Conservation (phyloP, 352 stramenopile species). For the Pythium rhizo-oryzae region DNA sequence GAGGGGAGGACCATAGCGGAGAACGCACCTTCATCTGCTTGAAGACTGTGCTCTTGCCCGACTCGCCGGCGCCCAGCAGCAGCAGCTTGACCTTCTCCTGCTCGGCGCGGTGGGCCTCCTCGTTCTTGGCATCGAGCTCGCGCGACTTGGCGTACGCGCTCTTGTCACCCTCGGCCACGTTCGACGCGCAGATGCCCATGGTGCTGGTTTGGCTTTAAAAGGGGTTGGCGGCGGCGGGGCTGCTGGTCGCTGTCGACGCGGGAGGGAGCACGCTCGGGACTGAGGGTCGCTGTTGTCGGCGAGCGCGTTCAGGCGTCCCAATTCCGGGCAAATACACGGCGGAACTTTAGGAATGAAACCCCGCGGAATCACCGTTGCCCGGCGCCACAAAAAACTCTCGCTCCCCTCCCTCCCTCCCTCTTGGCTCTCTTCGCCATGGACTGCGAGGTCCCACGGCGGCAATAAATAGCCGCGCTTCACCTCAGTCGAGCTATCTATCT, state of each 20-base stretch:
- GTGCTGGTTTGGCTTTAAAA: slow-evolving; percentile 25
- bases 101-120: slow-evolving; percentile 75
- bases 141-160: slow-evolving; percentile 68
- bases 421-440: background rate
- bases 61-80: slow-evolving; percentile 93
- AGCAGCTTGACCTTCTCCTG: slow-evolving; percentile 96
- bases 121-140: slow-evolving; percentile 80
- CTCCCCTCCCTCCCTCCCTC: slow-evolving; percentile 10
- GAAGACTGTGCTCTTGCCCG: slow-evolving; percentile 95
- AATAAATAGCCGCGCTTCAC: slow-evolving; percentile 29
- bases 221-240: background rate
- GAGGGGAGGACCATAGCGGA: background rate
- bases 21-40: slow-evolving; percentile 89
- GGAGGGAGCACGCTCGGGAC: slow-evolving; percentile 19
- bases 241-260: slow-evolving; percentile 15
- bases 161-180: slow-evolving; percentile 64
- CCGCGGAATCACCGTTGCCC: slow-evolving; percentile 21
- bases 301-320: slow-evolving; percentile 29
- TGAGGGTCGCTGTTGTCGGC: slow-evolving; percentile 4
- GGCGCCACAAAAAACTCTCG: slow-evolving; percentile 10
- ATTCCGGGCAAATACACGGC: slow-evolving; percentile 37
- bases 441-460: background rate
- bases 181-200: slow-evolving; percentile 73
- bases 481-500: background rate
- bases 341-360: slow-evolving; percentile 81